Conservation (phyloP, 768 basidiomycete genomes). For the Pholiota microspora region DNA sequence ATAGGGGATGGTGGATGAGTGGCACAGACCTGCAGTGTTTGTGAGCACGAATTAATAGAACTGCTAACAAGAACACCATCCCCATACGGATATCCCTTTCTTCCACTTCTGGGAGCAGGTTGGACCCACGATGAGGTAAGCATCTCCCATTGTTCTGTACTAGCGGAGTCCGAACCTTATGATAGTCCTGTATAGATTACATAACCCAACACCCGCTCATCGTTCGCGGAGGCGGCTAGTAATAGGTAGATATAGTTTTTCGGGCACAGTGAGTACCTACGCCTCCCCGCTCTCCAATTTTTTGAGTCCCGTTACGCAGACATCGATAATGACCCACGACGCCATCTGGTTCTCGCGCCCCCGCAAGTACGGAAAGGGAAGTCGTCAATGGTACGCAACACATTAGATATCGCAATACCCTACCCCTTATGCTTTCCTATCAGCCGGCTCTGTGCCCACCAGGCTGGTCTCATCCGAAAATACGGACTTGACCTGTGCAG, state of each 20-base stretch:
- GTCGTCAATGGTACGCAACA: constrained; percentile 81
- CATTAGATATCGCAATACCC: background rate
- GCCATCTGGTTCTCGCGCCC: constrained; percentile 97
- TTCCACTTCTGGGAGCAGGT: constrained; percentile 7
- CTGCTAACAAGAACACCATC: constrained; percentile 1
- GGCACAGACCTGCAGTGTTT: background rate
- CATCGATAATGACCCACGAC: constrained; percentile 87
- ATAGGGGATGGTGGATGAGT: constrained; percentile 1
- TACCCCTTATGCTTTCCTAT: constrained; percentile 7
- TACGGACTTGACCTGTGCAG: constrained; percentile 97
- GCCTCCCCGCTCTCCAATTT: background rate
- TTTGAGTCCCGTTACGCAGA: constrained; percentile 8
- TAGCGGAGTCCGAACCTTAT: constrained; percentile 36
- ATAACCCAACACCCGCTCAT: constrained; percentile 24
- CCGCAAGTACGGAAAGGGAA: constrained; percentile 92
- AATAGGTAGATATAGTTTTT: constrained; percentile 22
- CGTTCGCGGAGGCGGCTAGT: constrained; percentile 16
- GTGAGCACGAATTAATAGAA: background rate
- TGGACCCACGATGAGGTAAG: background rate
- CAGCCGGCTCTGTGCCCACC: constrained; percentile 95
- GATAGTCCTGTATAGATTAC: constrained; percentile 37
- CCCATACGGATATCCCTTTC: constrained; percentile 21
- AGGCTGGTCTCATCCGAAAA: constrained; percentile 97
- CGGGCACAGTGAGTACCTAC: constrained; percentile 28
- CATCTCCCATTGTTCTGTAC: constrained; percentile 7